These are phyloP conservation scores for Suillus subluteus DNA, from an alignment of 768 basidiomycete species.

Conservation along the genomic window DNA sequence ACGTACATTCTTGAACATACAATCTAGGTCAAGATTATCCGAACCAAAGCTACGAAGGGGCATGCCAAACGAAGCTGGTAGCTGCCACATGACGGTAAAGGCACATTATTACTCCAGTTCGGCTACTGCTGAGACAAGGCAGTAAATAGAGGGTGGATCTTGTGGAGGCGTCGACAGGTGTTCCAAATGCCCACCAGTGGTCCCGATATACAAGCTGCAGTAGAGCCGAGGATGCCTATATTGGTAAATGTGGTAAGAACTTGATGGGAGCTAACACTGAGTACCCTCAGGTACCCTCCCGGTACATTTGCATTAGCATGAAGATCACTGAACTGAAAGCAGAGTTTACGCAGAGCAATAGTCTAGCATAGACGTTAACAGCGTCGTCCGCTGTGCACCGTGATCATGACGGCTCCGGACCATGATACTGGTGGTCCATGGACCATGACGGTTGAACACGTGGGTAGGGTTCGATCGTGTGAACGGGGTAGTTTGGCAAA, in stretches of 20 bases:
- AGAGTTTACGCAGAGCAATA: not conserved
- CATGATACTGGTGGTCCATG: constrained; percentile 4
- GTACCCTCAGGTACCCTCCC: not conserved
- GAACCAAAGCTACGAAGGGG: not conserved
- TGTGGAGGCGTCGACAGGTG: constrained; percentile 3
- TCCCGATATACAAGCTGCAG: constrained; percentile 16
- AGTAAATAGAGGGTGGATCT: constrained; percentile 11
- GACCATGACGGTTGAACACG: constrained; percentile 10
- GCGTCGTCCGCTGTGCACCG: not conserved
- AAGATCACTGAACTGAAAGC: not conserved
- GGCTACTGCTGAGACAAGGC: constrained; percentile 3
- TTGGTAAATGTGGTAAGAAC: constrained; percentile 21
- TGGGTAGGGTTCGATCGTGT: constrained; percentile 11
- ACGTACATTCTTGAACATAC: not conserved
- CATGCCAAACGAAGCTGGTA: not conserved
- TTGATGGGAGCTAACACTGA: not conserved
- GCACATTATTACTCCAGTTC: not conserved
- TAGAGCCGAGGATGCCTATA: constrained; percentile 25
- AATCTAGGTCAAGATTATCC: not conserved
- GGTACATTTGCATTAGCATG: not conserved
- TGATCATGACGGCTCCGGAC: not conserved
- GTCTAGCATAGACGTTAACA: not conserved
- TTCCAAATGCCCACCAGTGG: not conserved
- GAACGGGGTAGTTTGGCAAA: constrained; percentile 12
- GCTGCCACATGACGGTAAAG: constrained; percentile 5